Base-by-base conservation (phyloP, 805 yeast genomes). In the Ogataea henricii region DNA sequence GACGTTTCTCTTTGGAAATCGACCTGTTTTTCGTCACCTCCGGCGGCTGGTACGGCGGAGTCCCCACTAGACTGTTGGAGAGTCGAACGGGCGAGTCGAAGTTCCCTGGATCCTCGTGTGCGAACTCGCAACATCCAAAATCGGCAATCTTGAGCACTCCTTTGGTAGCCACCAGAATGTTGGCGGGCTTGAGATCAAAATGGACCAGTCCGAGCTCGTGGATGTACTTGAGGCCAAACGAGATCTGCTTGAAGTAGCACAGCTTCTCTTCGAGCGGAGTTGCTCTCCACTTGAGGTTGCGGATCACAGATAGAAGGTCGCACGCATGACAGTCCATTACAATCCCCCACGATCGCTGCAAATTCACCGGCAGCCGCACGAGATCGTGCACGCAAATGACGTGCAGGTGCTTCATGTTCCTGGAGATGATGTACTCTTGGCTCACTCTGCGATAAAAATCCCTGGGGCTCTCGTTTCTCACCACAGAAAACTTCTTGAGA, bases 1-100 rank as follows among this genome's bases (percentile, higher is more conserved):
- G 56, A 43, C 61, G 58, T 58, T 49, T 65, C 43, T 30, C 44
- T 14, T 41, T 41, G 23, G 53, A 50, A 25, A 52, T 63, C 59
- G 45, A 69, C 76, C 49, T 71, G 73, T 52, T 69, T 22, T 68
- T 62, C 78, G 81, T 76, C 13, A 85, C 87, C 65, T 87, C 94
- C 1, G 95, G 94, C 4, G 92, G 82, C 10, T 85, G 79, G 64
- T 85, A 87, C 1, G 94, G 94, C 3, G 94, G 89, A 1, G 91
- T 85, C 1, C 95, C 94, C 36, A 85, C 85, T 62, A 77, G 76
- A 1, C 80, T 69, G 35, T 75, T 69, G 20, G 51, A 44, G 14
- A 46, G 33, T 42, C 65, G 66, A 10, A 77, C 52, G 3, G 71
- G 69, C 20, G 80, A 72, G 0, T 63, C 55, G 17, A 76, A 67